Percentiles rank a stretch among this genome's conserved stretches.
These are phyloP conservation scores for Trichoderma atroviride DNA, from an alignment of 2,329 filamentous ascomycete species.

Conservation along the genomic window DNA sequence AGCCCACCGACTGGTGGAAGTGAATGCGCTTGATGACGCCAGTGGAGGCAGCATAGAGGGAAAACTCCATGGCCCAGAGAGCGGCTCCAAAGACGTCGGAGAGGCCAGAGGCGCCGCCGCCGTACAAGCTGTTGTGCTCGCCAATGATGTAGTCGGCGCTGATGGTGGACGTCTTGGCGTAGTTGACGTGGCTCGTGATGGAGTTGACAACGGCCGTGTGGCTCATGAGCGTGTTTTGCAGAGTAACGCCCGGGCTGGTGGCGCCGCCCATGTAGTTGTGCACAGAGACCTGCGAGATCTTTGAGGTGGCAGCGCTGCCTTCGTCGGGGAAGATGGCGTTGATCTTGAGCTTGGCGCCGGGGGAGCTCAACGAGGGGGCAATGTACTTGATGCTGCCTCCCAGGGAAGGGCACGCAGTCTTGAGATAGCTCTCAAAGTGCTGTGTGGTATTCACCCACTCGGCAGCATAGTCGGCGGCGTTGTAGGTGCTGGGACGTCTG, in stretches of 20 bases:
- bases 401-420: constrained; percentile 29
- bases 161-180: constrained; percentile 36
- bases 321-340: constrained; percentile 36
- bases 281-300: constrained; percentile 30
- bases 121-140: constrained; percentile 51
- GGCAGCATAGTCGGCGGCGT: constrained; percentile 27
- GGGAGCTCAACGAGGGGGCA: constrained; percentile 30
- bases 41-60: constrained; percentile 41
- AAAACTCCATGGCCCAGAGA: constrained; percentile 53
- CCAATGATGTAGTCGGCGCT: constrained; percentile 46
- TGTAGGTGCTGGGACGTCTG: constrained; percentile 29
- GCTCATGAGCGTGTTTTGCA: constrained; percentile 43
- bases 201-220: constrained; percentile 40
- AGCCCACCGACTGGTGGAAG: constrained; percentile 44
- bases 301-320: constrained; percentile 35
- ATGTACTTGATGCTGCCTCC: constrained; percentile 28
- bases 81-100: constrained; percentile 52
- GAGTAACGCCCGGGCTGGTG: constrained; percentile 42
- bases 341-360: constrained; percentile 27
- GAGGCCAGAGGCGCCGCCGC: constrained; percentile 45
- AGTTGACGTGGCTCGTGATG: constrained; percentile 35
- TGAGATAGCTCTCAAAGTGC: constrained; percentile 29
- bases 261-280: constrained; percentile 40
- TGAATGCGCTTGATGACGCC: constrained; percentile 42
- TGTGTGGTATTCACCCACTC: constrained; percentile 31